Evolutionary conservation across 1,139 yeast genomes (phyloP), one percentile per base, ranked within the genome.

Genomic region (Saccharomyces uvarum): DNA sequence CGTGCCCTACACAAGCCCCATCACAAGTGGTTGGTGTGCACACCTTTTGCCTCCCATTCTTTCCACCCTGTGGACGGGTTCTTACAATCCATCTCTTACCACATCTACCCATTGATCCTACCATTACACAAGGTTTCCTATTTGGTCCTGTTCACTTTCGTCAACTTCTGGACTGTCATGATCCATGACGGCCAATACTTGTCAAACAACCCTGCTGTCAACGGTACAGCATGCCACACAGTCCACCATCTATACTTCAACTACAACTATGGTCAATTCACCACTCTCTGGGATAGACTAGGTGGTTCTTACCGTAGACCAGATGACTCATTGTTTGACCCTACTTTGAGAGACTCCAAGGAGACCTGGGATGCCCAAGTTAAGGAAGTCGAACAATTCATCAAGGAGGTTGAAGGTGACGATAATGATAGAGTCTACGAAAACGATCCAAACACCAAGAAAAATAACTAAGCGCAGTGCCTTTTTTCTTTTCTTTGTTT

Each of bases 1-100:
- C 91, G 86, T 77, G 72, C 69, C 33, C 76, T 93, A 61, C 99
- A 93, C 77, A 93, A 93, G 75, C 97, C 98, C n/a, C 99, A 93
- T 73, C 99, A 93, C 79, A 95, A 93, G 75, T 93, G 99, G 99
- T 84, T 93, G 66, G 97, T 93, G 52, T 93, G 98, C 61, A 91
- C 99, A 3, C 99, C 99, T 38, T 93, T 86, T 74, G 99, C 99
- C 1, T 89, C 97, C 11, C 98, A 91, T 70, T 98, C 99, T 24
- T 93, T 93, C 89, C 97, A 93, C 73, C 99, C 99, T 13, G 85
- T 93, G 53, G 99, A 93, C 68, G 99, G 99, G 47, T 93, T 87
- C 76, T 76, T 82, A 57, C 99, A 93, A 76, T 86, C 96, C 49
- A 70, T 93, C 60, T 97, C 99, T 28, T 93, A 93, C 75, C 99